phyloP scores from a whole-genome alignment of 768 basidiomycete genomes.

The Heimioporus sp. region DNA sequence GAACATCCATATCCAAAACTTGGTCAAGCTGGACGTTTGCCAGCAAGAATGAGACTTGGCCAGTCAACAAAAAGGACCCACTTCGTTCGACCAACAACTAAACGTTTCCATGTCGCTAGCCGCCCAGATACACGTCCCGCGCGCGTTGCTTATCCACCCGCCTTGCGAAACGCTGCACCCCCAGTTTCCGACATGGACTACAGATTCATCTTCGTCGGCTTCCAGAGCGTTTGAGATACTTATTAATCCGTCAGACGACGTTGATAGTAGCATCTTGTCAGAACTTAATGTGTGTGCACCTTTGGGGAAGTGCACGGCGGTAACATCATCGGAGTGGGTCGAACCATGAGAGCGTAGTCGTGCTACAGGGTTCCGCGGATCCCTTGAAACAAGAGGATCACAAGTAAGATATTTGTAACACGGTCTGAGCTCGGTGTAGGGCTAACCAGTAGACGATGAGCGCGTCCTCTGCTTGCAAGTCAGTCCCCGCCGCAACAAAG shows the following conservation, averaged over 20 bases:
- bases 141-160: constrained; percentile 53
- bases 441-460: constrained; percentile 79
- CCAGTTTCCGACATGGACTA: constrained; percentile 80
- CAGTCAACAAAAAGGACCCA: constrained; percentile 23
- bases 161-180: constrained; percentile 78
- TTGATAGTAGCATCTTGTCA: constrained; percentile 62
- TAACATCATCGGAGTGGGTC: constrained; percentile 93
- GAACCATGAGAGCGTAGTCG: constrained; percentile 76
- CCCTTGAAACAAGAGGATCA: constrained; percentile 47
- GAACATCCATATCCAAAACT: constrained; percentile 57
- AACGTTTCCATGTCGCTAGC: constrained; percentile 96
- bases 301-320: constrained; percentile 57
- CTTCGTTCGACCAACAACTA: constrained; percentile 78
- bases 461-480: constrained; percentile 78
- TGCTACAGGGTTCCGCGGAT: constrained; percentile 71
- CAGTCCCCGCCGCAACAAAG: constrained; percentile 81
- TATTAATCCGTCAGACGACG: constrained; percentile 82
- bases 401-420: constrained; percentile 1
- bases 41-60: neutral
- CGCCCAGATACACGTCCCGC: constrained; percentile 63
- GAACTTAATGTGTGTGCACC: constrained; percentile 30
- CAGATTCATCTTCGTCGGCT: constrained; percentile 85
- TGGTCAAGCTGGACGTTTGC: constrained; percentile 53
- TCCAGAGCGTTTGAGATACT: constrained; percentile 70
- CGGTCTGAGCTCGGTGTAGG: neutral